Evolutionary conservation across 1,284 basidiomycete genomes (phyloP).

Genomic region (Ustilago loliicola): DNA sequence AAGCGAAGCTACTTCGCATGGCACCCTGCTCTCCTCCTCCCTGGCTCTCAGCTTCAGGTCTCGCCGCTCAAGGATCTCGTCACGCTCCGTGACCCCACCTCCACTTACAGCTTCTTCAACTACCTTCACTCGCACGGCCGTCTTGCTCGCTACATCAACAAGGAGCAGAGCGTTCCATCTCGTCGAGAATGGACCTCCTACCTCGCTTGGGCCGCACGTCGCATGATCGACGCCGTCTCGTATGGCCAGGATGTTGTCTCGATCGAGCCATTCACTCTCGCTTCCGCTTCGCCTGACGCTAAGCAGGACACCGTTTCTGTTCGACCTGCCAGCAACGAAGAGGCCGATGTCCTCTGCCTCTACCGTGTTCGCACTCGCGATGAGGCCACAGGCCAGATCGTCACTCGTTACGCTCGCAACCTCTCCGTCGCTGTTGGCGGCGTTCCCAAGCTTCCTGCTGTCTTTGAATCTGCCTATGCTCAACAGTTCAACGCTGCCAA

Average conservation of each 20-base stretch:
- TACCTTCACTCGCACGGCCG: constrained; percentile 66
- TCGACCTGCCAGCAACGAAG: constrained; percentile 22
- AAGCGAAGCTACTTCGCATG: constrained; percentile 66
- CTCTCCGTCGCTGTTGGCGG: constrained; percentile 66
- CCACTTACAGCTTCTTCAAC: constrained; percentile 67
- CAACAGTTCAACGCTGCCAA: constrained; percentile 19
- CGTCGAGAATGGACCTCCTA: constrained; percentile 70
- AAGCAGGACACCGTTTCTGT: constrained; percentile 37
- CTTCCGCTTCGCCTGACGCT: constrained; percentile 25
- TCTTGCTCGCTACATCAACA: constrained; percentile 68
- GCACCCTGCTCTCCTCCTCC: constrained; percentile 67
- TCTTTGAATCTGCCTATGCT: constrained; percentile 50
- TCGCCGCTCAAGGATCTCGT: constrained; percentile 69
- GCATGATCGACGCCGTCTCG: constrained; percentile 60
- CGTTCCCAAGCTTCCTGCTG: constrained; percentile 53
- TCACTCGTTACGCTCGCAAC: constrained; percentile 56
- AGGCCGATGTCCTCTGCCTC: constrained; percentile 42
- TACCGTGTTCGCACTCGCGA: constrained; percentile 50
- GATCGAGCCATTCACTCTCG: constrained; percentile 58
- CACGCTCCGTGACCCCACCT: constrained; percentile 69
- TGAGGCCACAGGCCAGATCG: constrained; percentile 25
- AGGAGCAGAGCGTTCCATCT: constrained; percentile 64
- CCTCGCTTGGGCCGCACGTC: constrained; percentile 65
- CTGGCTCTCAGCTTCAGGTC: constrained; percentile 69
- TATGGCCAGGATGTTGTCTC: constrained; percentile 63